Evolutionary conservation across 768 basidiomycete genomes (phyloP), one percentile per base, ranked within the genome.

Genomic region (Lentinula aciculospora): DNA sequence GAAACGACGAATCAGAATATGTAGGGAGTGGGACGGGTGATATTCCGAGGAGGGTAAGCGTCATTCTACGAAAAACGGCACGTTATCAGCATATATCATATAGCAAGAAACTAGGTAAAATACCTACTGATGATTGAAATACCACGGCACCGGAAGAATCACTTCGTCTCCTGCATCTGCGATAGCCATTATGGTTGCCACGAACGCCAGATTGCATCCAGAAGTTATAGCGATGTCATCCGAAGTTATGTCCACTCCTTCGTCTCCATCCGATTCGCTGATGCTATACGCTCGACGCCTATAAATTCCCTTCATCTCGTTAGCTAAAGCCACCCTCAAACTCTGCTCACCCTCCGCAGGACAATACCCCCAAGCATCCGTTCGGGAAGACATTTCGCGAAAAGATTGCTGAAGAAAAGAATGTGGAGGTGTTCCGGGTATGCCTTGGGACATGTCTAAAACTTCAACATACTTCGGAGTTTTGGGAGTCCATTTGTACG

Each of bases 171-270:
- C 87, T 15, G 79, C 71, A 59, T 84, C 81, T n/a, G 84, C 88
- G 1, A 92, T 63, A 15, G 75, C 75, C 81, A 86, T 85, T 5
- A 84, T 72, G 1, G 76, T 69, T 0, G 82, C 79, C 4, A 84
- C 73, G 61, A 89, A 91, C 6, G 86, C 86, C 70, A 90, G 71
- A 64, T 89, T 89, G 65, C 87, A 88, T 3, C 88, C 88, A 1
- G 85, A 75, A 0, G 87, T 88, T 54, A 89, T 69, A 1, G 81
- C 82, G n/a, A 90, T 69, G 65, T 92, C 88, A 1, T 80, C 75
- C 2, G 69, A 59, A 1, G 65, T 72, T 4, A 90, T 65, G 61
- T 86, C 81, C 6, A 73, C 66, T 1, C 3, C 27, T 32, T 36
- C 36, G 17, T 34, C 21, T 45, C 44, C 44, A 45, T 23, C n/a